Base-by-base conservation (phyloP, 2,329 filamentous ascomycete species). In the Furcasterigmium furcatum region DNA sequence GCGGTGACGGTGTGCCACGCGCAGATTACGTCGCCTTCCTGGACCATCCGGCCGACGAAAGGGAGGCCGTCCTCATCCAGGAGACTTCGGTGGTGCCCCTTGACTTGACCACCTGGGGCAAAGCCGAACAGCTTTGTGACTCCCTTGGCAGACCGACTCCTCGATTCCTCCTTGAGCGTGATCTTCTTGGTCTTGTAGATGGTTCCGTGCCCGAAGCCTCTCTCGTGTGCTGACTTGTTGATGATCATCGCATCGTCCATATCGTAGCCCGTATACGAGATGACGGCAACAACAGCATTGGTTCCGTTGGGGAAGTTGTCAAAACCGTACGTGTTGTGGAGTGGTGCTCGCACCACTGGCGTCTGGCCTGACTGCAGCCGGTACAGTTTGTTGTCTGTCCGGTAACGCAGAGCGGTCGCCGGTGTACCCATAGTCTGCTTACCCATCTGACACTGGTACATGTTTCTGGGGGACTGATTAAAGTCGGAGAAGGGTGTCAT, bases 161-260 rank as follows among this genome's bases (percentile, higher is more conserved):
- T 78, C 30, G 81, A 80, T 50, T 92, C 88, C 43, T 96, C 90
- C 56, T 90, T 87, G 16, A 97, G 78, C 29, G 87, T 83, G 60
- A 94, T 84, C 60, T 95, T 88, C 71, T 97, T 96, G 9, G 91
- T 95, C 74, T 99, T 99, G 78, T 96, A 99, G 57, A 99, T 91
- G 5, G 91, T 95, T 45, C 94, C 94, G 60, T 97, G 84, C 30
- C 91, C 92, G 60, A 99, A 97, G 13, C 94, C 94, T 55, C 94
- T 84, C 68, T 99, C 94, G 66, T 96, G 90, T 3, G 92, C 85
- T 18, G 91, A 96, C 66, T 97, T 97, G 76, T 97, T 97, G 63
- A 99, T 77, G 62, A 99, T 97, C 92, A 97, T 97, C 63, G 94
- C 94, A 71, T 99, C 94, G 76, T 99, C 94, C 94, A 99, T 99